Conservation (phyloP, 441 rosid genomes). For the Brassica hybrid region DNA sequence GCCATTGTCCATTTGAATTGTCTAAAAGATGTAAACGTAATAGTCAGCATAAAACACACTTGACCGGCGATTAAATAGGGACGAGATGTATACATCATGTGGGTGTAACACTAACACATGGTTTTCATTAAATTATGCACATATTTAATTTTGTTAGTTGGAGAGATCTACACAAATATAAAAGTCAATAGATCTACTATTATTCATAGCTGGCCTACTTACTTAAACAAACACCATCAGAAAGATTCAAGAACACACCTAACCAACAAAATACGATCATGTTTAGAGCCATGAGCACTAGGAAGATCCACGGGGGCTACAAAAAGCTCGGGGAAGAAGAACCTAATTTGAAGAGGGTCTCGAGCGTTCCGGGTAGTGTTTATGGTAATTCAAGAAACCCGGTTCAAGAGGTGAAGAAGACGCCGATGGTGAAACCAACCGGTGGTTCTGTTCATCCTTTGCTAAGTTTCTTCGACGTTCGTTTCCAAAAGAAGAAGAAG, state of each 20-base stretch:
- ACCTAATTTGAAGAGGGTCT: constrained; percentile 46
- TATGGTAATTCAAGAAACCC: too few species aligned
- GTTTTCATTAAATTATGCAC: constrained; percentile 17
- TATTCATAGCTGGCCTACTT: constrained; percentile 15
- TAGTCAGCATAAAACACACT: constrained; percentile 12
- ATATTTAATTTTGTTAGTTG: constrained; percentile 34
- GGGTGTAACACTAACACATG: constrained; percentile 34
- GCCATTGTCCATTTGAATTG: constrained; percentile 25
- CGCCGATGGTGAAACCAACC: constrained; percentile 41
- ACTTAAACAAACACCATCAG: constrained; percentile 32
- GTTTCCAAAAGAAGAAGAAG: constrained; percentile 39
- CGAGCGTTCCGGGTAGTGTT: constrained; percentile 52
- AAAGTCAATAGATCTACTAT: constrained; percentile 32
- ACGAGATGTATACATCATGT: constrained; percentile 36
- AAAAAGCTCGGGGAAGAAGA: constrained; percentile 54
- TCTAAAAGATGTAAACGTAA: constrained; percentile 29
- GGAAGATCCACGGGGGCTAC: constrained; percentile 56
- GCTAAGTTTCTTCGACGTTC: constrained; percentile 56
- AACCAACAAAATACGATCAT: constrained; percentile 40
- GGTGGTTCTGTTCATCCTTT: constrained; percentile 65
- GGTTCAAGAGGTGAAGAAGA: constrained; percentile 13
- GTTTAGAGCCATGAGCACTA: constrained; percentile 77
- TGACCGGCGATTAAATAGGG: constrained; percentile 36
- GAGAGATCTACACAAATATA: constrained; percentile 14
- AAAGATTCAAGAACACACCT: constrained; percentile 36